A percentile compares a stretch with the other conserved stretches of the same genome.
These are phyloP conservation scores for Oryza glumipatula DNA, from an alignment of 176 grass and related monocot genomes.

Conservation along the genomic window DNA sequence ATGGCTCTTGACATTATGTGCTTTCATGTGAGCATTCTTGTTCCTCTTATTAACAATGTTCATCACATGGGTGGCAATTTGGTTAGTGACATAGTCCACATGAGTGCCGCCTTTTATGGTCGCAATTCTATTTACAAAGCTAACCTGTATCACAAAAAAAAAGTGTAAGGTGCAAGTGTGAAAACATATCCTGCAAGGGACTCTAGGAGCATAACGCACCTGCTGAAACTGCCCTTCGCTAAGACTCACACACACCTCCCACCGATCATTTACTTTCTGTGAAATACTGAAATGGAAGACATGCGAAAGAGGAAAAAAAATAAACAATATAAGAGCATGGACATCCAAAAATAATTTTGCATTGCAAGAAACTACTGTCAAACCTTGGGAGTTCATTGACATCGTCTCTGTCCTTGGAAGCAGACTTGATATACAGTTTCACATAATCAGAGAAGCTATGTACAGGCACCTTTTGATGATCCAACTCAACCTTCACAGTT, in stretches of 20 bases:
- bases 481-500: conserved; percentile 86
- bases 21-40: conserved; percentile 86
- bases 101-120: conserved; percentile 89
- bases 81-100: conserved; percentile 82
- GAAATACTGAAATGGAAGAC: conserved; percentile 39
- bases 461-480: conserved; percentile 61
- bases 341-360: not conserved
- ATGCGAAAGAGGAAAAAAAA: not conserved
- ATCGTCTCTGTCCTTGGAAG: conserved; percentile 37
- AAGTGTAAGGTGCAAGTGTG: not conserved
- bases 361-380: conserved; percentile 3
- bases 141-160: conserved; percentile 58
- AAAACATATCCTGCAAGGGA: not conserved
- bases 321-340: not conserved
- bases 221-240: conserved; percentile 98
- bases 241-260: conserved; percentile 77
- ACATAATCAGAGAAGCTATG: conserved; percentile 72
- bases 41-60: conserved; percentile 83
- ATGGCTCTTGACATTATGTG: conserved; percentile 72
- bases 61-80: conserved; percentile 73
- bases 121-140: conserved; percentile 90
- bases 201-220: conserved; percentile 16
- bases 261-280: conserved; percentile 74
- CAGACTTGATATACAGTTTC: conserved; percentile 63
- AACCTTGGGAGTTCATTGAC: conserved; percentile 42